Evolutionary conservation across 2,329 filamentous ascomycete genomes (phyloP), one percentile per base, ranked within the genome.

Genomic region (Stachybotrys elegans): DNA sequence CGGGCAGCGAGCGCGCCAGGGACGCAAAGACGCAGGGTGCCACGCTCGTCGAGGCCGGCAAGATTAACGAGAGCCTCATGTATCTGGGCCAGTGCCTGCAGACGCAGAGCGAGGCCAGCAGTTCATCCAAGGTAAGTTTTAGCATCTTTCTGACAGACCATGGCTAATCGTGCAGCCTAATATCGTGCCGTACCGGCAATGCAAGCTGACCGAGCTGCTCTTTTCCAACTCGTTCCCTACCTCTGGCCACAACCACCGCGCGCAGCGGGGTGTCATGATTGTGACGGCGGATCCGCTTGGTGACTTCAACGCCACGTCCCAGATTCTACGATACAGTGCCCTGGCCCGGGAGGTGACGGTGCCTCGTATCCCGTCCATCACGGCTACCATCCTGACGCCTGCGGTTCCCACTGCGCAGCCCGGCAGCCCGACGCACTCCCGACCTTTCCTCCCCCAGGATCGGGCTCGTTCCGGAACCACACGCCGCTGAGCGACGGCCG

Each of bases 41-140:
- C 4, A 96, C 92, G 0, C 77, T 98, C 13, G 92, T 87, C 0
- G 93, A 98, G 69, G 93, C 92, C 27, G 93, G 93, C 43, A 97
- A 97, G 69, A 98, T 98, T 62, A 98, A 98, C 59, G 91, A 96
- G 65, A 95, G 88, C 59, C 71, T 98, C 59, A 98, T 98, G 93
- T 97, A 96, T 61, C 77, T 98, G 2, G 93, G 93, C 0, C 93
- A 97, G 60, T 98, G 93, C 61, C 77, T 98, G 55, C 92, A 97
- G 61, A 92, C 95, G 76, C 92, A 96, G 62, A 91, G 86, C 47
- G 88, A 92, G 55, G 76, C 83, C 23, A 83, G 84, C 35, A 83
- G 75, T 50, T 83, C 82, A 12, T 81, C 77, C 59, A 92, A 88
- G 78, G 86, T 88, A 72, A 38, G 60, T 48, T 13, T 31, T 31